These are phyloP conservation scores for bread wheat (Triticum aestivum) DNA, from an alignment of 176 grass and related monocot species.

Conservation along the genomic window DNA sequence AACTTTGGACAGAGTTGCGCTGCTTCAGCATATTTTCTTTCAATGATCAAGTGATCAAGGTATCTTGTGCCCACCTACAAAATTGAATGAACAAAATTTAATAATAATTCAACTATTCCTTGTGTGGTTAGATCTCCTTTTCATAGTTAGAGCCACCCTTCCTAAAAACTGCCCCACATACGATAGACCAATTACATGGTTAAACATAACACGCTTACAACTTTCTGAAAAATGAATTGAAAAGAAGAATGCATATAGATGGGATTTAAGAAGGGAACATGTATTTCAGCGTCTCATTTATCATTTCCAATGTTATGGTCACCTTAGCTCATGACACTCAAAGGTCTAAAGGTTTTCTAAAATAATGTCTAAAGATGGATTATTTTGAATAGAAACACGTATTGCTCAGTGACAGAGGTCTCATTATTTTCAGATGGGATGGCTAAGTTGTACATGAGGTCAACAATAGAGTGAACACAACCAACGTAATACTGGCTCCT, in stretches of 20 bases:
- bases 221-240: not conserved
- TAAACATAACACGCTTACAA: not conserved
- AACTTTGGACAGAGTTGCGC: slow-evolving; percentile 87
- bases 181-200: not conserved
- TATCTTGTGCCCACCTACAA: slow-evolving; percentile 82
- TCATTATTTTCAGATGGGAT: slow-evolving; percentile 20
- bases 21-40: slow-evolving; percentile 96
- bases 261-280: not conserved
- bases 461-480: not conserved
- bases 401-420: not conserved
- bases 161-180: not conserved
- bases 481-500: not conserved
- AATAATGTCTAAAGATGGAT: not conserved
- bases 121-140: not conserved
- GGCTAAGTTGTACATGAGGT: not conserved
- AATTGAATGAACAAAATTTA: slow-evolving; percentile 32
- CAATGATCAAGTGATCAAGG: slow-evolving; percentile 95
- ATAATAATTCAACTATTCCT: slow-evolving; percentile 18
- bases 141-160: not conserved
- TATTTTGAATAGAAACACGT: not conserved
- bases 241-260: not conserved
- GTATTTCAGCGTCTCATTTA: not conserved
- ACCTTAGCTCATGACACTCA: not conserved
- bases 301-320: not conserved
- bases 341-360: not conserved